Base-by-base conservation (phyloP, 2,329 filamentous ascomycete species). In the Fusarium pilosicola region DNA sequence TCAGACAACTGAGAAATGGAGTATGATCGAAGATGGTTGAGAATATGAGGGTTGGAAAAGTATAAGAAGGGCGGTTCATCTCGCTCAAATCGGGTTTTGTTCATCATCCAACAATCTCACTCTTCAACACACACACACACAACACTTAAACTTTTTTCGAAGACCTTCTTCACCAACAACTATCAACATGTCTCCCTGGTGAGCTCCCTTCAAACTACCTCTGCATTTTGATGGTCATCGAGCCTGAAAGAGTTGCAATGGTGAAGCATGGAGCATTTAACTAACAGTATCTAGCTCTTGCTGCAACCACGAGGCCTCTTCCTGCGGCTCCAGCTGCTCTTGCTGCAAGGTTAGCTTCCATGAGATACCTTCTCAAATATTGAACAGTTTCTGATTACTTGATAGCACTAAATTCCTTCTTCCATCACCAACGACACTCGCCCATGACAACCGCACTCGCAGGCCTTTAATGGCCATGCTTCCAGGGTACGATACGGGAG, bases 111-210 rank as follows among this genome's bases (percentile, higher is more conserved):
- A 71, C 77, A 73, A 68, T 54, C 73, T 70, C 68, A 69, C 28
- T 49, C 67, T 71, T 44, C 71, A 76, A 70, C 65, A 68, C 59
- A 68, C 51, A 34, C n/a, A n/a, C 3, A 73, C 22, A 41, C 55
- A 62, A 73, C 54, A 68, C 68, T 70, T 68, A 74, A 70, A 73
- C 62, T 56, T 65, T 65, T 54, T 78, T 73, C 62, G 69, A 78
- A 78, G 74, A 65, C 38, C 68, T 76, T 71, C 69, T 77, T 74
- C 73, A 72, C 57, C 59, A 75, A 68, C 51, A 68, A 75, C 49
- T 65, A 75, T 78, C 76, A 79, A 72, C 44, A 79, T 79, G 77
- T 70, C 77, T 79, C 77, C 77, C 73, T 79, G 77, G 77, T 78
- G 66, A 77, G 77, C 56, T 38, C n/a, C 24, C 60, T 52, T 54